phyloP scores from a whole-genome alignment of 345 rosid species.

The Salix arbutifolia region DNA sequence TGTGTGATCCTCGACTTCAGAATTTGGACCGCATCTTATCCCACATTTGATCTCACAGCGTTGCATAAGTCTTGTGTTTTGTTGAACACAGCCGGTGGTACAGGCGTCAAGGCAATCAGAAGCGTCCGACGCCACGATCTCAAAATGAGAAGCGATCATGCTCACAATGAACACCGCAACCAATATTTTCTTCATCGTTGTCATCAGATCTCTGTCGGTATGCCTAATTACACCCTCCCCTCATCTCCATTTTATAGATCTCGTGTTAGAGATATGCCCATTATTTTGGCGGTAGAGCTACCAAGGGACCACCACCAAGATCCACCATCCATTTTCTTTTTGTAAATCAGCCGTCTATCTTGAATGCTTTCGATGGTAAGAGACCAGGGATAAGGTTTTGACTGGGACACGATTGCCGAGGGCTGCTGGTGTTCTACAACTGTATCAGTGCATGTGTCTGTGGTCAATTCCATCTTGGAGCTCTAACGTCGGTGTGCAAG shows the following conservation, averaged over 20 bases:
- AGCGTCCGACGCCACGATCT: background rate
- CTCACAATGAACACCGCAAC: background rate
- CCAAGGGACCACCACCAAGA: background rate
- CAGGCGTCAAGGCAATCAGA: background rate
- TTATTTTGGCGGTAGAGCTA: background rate
- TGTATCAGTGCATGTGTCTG: background rate
- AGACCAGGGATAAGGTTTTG: background rate
- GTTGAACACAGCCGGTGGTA: background rate
- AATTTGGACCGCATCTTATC: background rate
- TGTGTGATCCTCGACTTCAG: background rate
- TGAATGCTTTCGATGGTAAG: background rate
- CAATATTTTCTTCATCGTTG: background rate
- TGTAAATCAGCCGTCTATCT: background rate
- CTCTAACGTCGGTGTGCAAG: background rate
- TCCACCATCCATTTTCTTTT: background rate
- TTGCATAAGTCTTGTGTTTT: background rate
- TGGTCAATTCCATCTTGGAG: background rate
- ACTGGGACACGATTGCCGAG: background rate
- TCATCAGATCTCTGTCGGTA: background rate
- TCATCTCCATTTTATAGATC: background rate
- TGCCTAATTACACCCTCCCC: background rate
- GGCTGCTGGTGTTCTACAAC: background rate
- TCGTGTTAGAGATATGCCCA: background rate
- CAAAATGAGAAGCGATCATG: background rate
- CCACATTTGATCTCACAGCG: background rate